Conservation (phyloP, 2,329 filamentous ascomycete species). For the Shiraia bambusicola region DNA sequence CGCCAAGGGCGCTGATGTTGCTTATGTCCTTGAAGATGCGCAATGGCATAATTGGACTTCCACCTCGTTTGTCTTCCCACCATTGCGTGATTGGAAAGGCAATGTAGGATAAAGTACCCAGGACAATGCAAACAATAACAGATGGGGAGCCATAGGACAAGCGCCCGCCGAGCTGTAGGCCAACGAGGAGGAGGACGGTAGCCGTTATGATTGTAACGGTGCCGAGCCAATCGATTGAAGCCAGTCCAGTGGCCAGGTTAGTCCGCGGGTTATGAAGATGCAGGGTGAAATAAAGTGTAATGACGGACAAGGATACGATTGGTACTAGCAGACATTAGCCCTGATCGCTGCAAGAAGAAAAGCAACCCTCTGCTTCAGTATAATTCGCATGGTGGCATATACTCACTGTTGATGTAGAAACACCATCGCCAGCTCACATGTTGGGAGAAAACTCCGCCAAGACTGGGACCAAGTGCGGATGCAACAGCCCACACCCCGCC, state of each 20-base stretch:
- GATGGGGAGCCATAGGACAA: conserved; percentile 52
- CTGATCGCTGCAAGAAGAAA: not conserved
- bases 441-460: conserved; percentile 55
- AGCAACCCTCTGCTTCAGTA: too few relatives aligned
- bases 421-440: conserved; percentile 54
- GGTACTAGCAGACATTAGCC: conserved; percentile 47
- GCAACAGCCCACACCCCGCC: conserved; percentile 60
- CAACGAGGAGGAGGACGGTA: conserved; percentile 54
- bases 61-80: conserved; percentile 59
- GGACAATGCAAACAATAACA: conserved; percentile 54
- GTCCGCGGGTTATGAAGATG: conserved; percentile 57
- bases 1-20: conserved; percentile 57
- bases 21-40: conserved; percentile 60
- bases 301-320: conserved; percentile 51
- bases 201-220: conserved; percentile 52
- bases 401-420: conserved; percentile 42
- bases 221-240: conserved; percentile 57
- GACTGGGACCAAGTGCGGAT: conserved; percentile 54
- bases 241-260: conserved; percentile 47
- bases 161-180: conserved; percentile 55
- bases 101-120: conserved; percentile 49
- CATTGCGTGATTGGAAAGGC: conserved; percentile 63
- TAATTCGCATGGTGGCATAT: not conserved
- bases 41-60: conserved; percentile 70
- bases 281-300: conserved; percentile 54